phyloP scores from a whole-genome alignment of 371 early-diverging fungal species.

The Caulochytrium protostelioides region DNA sequence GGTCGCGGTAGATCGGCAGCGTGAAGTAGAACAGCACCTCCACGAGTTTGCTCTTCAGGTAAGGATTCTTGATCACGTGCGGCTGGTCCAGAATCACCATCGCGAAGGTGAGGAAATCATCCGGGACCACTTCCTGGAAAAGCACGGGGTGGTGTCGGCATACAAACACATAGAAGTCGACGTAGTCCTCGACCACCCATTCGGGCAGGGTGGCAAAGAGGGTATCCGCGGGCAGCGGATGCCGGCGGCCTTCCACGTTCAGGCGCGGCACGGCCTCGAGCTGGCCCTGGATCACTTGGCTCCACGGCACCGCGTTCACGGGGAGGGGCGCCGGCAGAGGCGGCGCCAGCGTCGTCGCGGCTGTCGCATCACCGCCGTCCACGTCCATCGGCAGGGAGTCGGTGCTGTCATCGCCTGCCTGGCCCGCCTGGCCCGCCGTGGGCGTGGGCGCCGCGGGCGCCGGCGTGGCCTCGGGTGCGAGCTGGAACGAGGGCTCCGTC shows the following conservation, averaged over 20 bases:
- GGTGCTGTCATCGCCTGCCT: conserved; percentile 1
- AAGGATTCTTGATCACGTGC: conserved; percentile 71
- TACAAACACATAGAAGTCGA: conserved; percentile 24
- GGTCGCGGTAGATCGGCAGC: conserved; percentile 15
- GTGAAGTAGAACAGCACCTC: conserved; percentile 68
- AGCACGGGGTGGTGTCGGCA: conserved; percentile 31
- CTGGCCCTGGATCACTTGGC: no score
- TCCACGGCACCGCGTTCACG: no score
- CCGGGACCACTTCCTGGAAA: conserved; percentile 30
- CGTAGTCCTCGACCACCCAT: conserved; percentile 72
- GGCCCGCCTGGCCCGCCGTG: not conserved
- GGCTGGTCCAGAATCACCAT: conserved; percentile 56
- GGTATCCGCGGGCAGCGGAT: conserved; percentile 12
- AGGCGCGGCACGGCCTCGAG: not conserved
- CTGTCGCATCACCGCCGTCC: not conserved
- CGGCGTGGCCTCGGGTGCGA: no score
- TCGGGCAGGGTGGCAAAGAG: conserved; percentile 71
- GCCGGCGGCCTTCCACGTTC: not conserved
- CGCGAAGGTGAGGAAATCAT: conserved; percentile 52
- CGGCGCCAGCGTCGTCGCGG: no score
- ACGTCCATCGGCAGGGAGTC: not conserved
- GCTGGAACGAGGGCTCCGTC: no score
- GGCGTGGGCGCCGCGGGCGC: not conserved
- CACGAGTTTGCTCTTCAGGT: conserved; percentile 75
- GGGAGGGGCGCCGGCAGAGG: no score